Evolutionary conservation across 495 filamentous ascomycete species (phyloP), one percentile per base, ranked within the genome.

Genomic region (Neurospora pannonica): DNA sequence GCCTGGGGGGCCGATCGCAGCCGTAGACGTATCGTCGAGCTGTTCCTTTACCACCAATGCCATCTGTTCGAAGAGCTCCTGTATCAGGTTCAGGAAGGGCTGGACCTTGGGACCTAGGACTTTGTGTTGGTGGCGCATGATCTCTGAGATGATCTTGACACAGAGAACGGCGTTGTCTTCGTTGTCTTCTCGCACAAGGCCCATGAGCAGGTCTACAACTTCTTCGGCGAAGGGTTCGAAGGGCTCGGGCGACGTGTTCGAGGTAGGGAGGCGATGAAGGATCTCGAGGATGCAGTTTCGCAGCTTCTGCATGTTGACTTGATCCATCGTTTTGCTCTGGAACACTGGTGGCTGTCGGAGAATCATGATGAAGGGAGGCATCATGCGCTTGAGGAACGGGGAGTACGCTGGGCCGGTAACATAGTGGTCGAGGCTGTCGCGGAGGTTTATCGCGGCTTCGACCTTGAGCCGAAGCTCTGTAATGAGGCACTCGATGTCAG

Each of bases 121-220:
- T 84, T 94, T 96, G 42, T 91, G 88, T 78, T 97, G 97, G 78
- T 97, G 93, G 31, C 97, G 90, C 86, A 95, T 92, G 79, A 98
- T 89, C 78, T 99, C 96, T 87, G 97, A 97, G 71, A 97, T 93
- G 2, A 94, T 97, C 85, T 98, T 98, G 87, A 99, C 95, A 79
- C 95, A 98, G 72, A 99, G 86, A 17, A 97, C 93, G 3, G 95
- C 97, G 85, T 99, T 99, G 62, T 99, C 97, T 80, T 99, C 97
- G 77, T 99, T 99, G 80, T 99, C 97, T 60, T 88, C 90, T 73
- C 90, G 90, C 71, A 97, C 94, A 36, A 99, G 85, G 39, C 87
- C 86, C 92, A 98, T 96, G 74, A 98, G 83, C 74, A 95, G 86
- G 78, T 97, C 94, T 43, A 97, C 94, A 74, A 97, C 89, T 74